Evolutionary conservation across 805 yeast species (phyloP), one percentile per base, ranked within the genome.

Genomic region (Suhomyces tanzawaensis): DNA sequence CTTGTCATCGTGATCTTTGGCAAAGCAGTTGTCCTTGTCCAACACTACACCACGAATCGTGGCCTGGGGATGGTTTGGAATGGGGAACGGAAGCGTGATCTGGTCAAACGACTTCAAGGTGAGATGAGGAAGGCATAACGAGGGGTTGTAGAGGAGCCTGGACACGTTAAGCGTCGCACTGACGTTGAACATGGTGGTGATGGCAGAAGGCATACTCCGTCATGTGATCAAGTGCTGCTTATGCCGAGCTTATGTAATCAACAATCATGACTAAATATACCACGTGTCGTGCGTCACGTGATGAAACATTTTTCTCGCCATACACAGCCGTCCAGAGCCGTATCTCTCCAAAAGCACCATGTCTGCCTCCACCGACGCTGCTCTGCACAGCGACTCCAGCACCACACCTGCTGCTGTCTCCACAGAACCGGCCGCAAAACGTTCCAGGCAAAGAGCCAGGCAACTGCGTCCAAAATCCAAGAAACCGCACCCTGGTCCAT

Each of bases 21-120:
- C 95, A 57, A 93, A 85, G 55, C 98, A 91, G 59, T 93, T 93
- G 62, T 93, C 99, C 58, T 93, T 93, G 55, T 93, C 99, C 18
- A 93, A 67, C 0, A 93, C 91, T 1, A 90, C 73, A 0, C 89
- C 95, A 52, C 78, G 82, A 40, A 86, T 83, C 4, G 50, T 47
- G 7, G 51, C 50, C 2, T 40, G 41, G 2, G 54, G 54, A 13
- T 33, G 62, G 40, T 41, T 51, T 2, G 71, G 69, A 17, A 63
- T 63, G 32, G 21, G 37, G 17, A 76, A 46, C 0, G 93, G 86
- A 3, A 83, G 55, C 0, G 81, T 74, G 3, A 85, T 56, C 35
- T 76, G 74, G 48, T 77, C 81, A 48, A 84, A 83, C 1, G 79
- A 76, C 13, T 74, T 55, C 11, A 78, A 69, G 0, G 72, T 62